Conservation (phyloP, 2,329 filamentous ascomycete species). For the Colletotrichum sp. region DNA sequence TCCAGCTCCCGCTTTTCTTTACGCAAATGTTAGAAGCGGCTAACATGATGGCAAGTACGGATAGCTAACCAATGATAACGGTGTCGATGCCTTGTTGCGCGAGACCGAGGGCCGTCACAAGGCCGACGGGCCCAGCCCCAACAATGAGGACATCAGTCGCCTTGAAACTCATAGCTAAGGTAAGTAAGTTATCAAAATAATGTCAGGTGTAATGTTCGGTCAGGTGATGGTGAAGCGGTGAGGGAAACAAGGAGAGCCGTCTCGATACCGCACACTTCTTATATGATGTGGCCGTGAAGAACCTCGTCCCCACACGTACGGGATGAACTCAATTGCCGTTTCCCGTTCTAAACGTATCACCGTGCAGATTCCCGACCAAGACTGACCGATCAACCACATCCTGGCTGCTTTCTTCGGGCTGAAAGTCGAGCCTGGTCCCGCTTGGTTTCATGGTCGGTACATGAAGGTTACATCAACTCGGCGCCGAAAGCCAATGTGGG, state of each 20-base stretch:
- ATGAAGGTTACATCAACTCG: background rate
- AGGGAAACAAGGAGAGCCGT: background rate
- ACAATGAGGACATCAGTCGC: background rate
- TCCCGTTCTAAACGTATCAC: background rate
- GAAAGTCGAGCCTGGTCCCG: background rate
- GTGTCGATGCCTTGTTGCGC: background rate
- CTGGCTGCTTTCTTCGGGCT: background rate
- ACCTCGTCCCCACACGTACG: background rate
- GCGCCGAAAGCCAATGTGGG: background rate
- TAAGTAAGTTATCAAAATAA: background rate
- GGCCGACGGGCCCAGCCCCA: background rate
- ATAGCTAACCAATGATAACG: background rate
- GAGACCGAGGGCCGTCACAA: background rate
- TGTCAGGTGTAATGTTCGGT: background rate
- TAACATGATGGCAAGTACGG: rapidly evolving
- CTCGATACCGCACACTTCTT: background rate
- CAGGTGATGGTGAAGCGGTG: background rate
- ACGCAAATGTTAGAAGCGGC: background rate
- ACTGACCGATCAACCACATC: background rate
- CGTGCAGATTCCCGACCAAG: background rate
- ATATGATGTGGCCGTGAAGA: background rate
- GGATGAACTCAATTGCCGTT: background rate
- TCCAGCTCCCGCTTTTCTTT: background rate
- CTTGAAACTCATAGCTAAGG: background rate
- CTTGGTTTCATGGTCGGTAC: background rate